phyloP scores from a whole-genome alignment of 495 filamentous ascomycete genomes.

The Choiromyces venosus region DNA sequence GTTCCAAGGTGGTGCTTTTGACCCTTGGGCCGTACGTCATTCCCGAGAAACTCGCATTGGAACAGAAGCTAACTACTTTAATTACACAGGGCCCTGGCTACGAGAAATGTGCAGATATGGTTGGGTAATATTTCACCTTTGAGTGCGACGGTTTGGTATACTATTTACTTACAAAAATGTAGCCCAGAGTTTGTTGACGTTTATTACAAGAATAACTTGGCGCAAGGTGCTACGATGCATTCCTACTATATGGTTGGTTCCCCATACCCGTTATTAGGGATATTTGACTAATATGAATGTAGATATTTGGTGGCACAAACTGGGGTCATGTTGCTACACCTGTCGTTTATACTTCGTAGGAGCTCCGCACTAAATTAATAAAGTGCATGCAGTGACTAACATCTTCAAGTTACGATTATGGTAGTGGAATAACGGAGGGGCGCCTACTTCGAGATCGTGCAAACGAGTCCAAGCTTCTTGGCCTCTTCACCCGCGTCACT shows the following conservation, averaged over 20 bases:
- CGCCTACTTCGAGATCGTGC: constrained; percentile 70
- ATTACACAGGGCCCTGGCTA: constrained; percentile 45
- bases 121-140: constrained; percentile 20
- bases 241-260: constrained; percentile 33
- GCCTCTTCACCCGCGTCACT: constrained; percentile 62
- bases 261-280: no score
- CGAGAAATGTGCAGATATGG: constrained; percentile 38
- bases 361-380: no score
- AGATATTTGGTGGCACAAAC: constrained; percentile 39
- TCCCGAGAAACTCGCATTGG: no score
- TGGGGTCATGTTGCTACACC: no score
- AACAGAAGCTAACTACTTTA: neutral
- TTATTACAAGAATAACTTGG: constrained; percentile 40
- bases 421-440: constrained; percentile 62
- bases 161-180: constrained; percentile 16
- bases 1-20: constrained; percentile 39
- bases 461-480: constrained; percentile 67
- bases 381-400: no score
- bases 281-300: constrained; percentile 2
- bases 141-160: neutral
- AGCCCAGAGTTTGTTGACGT: constrained; percentile 39
- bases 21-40: constrained; percentile 23
- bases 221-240: constrained; percentile 35
- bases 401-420: constrained; percentile 74
- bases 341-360: constrained; percentile 25